These are phyloP conservation scores for Leccinum disarticulatum DNA, from an alignment of 768 basidiomycete species.

Conservation along the genomic window DNA sequence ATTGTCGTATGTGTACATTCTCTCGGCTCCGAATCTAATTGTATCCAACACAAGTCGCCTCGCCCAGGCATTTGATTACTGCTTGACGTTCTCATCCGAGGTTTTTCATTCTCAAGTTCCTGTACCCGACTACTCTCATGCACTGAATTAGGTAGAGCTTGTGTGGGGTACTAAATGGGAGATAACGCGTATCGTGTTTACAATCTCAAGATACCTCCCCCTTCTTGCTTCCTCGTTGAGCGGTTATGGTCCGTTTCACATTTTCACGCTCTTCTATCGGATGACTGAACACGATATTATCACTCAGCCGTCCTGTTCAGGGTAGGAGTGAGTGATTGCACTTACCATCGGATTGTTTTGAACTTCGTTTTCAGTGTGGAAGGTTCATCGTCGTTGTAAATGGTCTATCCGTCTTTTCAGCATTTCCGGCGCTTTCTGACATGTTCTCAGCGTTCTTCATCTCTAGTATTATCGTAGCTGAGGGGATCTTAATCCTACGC, in stretches of 20 bases:
- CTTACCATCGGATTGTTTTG: background rate
- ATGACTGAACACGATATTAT: background rate
- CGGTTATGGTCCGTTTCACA: slow-evolving; percentile 16
- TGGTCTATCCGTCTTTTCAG: slow-evolving; percentile 5
- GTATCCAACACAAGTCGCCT: background rate
- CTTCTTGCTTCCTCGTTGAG: slow-evolving; percentile 19
- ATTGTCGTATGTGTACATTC: slow-evolving; percentile 12
- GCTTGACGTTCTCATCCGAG: slow-evolving; percentile 23
- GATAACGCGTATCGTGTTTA: slow-evolving; percentile 24
- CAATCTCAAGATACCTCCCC: slow-evolving; percentile 29
- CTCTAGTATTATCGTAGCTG: slow-evolving; percentile 15
- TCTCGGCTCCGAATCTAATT: background rate
- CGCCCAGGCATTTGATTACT: slow-evolving; percentile 23
- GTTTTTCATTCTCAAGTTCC: slow-evolving; percentile 4
- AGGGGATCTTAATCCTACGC: slow-evolving; percentile 26
- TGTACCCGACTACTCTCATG: background rate
- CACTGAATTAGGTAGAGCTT: slow-evolving; percentile 16
- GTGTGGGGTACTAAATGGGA: slow-evolving; percentile 28
- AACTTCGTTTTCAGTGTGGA: slow-evolving; percentile 18
- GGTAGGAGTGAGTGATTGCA: slow-evolving; percentile 2
- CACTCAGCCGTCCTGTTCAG: slow-evolving; percentile 11
- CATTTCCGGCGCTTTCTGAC: background rate
- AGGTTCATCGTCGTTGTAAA: slow-evolving; percentile 17
- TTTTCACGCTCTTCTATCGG: background rate
- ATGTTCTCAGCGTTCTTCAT: slow-evolving; percentile 12